Conservation (phyloP, 1,284 basidiomycete genomes). For the Marasmius sp. region DNA sequence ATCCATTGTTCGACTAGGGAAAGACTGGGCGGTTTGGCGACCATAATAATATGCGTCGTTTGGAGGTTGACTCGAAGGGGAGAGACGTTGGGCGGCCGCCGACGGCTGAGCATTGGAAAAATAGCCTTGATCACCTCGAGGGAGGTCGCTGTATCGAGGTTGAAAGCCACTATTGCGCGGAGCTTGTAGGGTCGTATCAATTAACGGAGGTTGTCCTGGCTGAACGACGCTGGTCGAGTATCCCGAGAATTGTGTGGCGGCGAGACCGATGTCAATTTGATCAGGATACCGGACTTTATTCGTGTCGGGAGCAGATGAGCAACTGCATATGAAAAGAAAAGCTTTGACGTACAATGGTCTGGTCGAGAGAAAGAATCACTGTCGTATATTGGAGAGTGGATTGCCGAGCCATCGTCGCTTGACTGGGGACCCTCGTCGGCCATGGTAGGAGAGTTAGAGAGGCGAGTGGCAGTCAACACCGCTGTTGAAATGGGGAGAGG, state of each 20-base stretch:
- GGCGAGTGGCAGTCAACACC: conserved; percentile 56
- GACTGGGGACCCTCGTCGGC: conserved; percentile 66
- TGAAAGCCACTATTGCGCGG: conserved; percentile 37
- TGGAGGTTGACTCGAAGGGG: conserved; percentile 14
- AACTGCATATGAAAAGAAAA: conserved; percentile 29
- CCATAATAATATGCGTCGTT: conserved; percentile 35
- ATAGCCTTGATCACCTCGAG: conserved; percentile 46
- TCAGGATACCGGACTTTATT: conserved; percentile 73
- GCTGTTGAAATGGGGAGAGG: conserved; percentile 15
- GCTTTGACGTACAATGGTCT: conserved; percentile 46
- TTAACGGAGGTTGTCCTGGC: conserved; percentile 43
- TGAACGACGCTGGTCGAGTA: conserved; percentile 34
- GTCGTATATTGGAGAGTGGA: conserved; percentile 67
- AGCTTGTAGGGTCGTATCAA: conserved; percentile 41
- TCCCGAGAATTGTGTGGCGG: conserved; percentile 44
- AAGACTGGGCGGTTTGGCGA: conserved; percentile 40
- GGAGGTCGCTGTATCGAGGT: conserved; percentile 30
- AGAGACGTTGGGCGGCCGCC: conserved; percentile 36
- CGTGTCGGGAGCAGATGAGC: conserved; percentile 36
- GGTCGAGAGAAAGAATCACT: conserved; percentile 43
- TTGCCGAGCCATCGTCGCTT: conserved; percentile 68
- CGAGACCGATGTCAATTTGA: conserved; percentile 45
- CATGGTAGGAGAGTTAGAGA: conserved; percentile 46
- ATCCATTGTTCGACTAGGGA: conserved; percentile 38
- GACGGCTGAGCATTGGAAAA: conserved; percentile 36